Conservation (phyloP, 805 yeast genomes). For the Clavispora santaluciae region DNA sequence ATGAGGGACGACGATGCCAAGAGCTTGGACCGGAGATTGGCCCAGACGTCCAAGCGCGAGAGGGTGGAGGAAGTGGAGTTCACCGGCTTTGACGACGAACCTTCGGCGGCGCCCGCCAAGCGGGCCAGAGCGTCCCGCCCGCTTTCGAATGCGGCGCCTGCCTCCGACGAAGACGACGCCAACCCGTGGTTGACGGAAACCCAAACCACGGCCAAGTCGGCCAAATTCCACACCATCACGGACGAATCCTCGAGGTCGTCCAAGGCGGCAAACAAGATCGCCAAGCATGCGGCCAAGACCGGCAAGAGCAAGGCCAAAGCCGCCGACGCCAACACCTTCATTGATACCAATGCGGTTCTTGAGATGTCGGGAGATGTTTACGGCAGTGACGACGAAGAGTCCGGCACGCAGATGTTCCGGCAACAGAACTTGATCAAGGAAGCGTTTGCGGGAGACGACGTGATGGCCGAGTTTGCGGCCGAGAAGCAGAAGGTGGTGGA, state of each 20-base stretch:
- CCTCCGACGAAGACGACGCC: conserved; percentile 12
- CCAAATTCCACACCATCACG: conserved; percentile 28
- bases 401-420: conserved; percentile 53
- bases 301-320: conserved; percentile 29
- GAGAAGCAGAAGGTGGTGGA: conserved; percentile 65
- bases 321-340: conserved; percentile 26
- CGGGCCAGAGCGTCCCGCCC: not conserved
- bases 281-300: conserved; percentile 31
- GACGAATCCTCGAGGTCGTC: conserved; percentile 33
- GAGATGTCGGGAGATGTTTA: conserved; percentile 40
- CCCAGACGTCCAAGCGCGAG: conserved; percentile 10
- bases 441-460: conserved; percentile 98
- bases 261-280: conserved; percentile 38
- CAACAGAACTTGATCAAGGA: conserved; percentile 79
- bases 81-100: not conserved
- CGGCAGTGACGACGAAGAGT: conserved; percentile 34
- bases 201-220: conserved; percentile 19
- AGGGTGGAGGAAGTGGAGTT: conserved; percentile 7
- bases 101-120: not conserved
- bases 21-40: conserved; percentile 26
- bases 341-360: conserved; percentile 53
- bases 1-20: conserved; percentile 47
- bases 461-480: conserved; percentile 68
- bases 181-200: conserved; percentile 38
- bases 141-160: not conserved